These are phyloP conservation scores for Acacia acuminata DNA, from an alignment of 306 rosid species.

Conservation along the genomic window DNA sequence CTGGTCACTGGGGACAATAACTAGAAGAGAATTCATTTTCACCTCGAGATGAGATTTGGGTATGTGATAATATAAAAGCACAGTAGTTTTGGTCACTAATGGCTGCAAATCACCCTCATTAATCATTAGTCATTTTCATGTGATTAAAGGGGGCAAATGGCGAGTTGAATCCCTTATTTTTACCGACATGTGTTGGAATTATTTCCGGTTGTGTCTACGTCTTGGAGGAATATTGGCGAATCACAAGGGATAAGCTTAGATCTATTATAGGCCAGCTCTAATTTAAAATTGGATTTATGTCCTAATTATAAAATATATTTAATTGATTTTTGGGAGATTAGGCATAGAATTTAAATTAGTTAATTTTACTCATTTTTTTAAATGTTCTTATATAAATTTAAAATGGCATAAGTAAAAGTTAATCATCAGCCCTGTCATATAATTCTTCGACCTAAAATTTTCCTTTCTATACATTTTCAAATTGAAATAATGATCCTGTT, in stretches of 20 bases:
- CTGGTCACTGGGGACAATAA: not conserved
- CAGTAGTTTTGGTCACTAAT: not conserved
- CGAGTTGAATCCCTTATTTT: not conserved
- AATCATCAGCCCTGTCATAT: too few relatives aligned
- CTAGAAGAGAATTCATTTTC: not conserved
- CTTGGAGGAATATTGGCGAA: not conserved
- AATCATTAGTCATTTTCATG: conserved; percentile 2
- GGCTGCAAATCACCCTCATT: conserved; percentile 15
- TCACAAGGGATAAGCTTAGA: not conserved
- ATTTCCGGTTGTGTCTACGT: too few relatives aligned
- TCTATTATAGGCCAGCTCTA: not conserved
- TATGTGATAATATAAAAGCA: not conserved
- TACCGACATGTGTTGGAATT: not conserved
- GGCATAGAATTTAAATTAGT: too few relatives aligned
- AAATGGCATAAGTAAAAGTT: too few relatives aligned
- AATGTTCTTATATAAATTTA: too few relatives aligned
- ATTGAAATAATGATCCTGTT: too few relatives aligned
- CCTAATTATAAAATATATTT: too few relatives aligned
- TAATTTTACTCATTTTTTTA: too few relatives aligned
- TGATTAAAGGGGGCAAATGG: not conserved
- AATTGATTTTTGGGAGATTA: too few relatives aligned
- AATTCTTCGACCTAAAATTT: too few relatives aligned
- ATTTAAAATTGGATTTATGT: too few relatives aligned
- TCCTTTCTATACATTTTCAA: too few relatives aligned
- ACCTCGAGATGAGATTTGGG: not conserved